These are phyloP conservation scores for Salvia splendens DNA, from an alignment of 257 asterid genomes.

Conservation along the genomic window DNA sequence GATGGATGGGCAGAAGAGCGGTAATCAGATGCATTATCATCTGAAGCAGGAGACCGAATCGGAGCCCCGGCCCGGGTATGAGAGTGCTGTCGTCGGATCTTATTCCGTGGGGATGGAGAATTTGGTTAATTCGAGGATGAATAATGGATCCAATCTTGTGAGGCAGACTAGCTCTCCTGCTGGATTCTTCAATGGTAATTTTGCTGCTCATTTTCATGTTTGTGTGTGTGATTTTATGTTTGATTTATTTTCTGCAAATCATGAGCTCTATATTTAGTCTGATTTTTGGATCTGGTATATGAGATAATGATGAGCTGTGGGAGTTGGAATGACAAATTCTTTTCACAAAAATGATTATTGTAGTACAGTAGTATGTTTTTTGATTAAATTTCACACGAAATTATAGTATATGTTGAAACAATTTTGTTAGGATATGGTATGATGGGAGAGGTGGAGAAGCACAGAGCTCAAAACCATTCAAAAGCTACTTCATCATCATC, in stretches of 20 bases:
- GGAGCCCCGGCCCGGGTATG: constrained; percentile 50
- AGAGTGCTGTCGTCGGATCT: constrained; percentile 58
- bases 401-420: neutral
- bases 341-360: neutral
- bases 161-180: constrained; percentile 91
- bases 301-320: constrained; percentile 1
- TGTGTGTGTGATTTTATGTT: neutral
- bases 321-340: constrained; percentile 6
- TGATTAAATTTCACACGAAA: neutral
- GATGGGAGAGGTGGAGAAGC: constrained; percentile 65
- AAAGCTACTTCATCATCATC: constrained; percentile 41
- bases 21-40: constrained; percentile 23
- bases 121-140: constrained; percentile 35
- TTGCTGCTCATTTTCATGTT: neutral
- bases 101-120: constrained; percentile 53
- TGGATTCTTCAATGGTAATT: constrained; percentile 75
- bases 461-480: constrained; percentile 47
- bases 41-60: constrained; percentile 56
- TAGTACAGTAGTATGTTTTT: neutral
- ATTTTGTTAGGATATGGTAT: constrained; percentile 57
- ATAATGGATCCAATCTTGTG: constrained; percentile 44
- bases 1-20: constrained; percentile 40
- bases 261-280: neutral
- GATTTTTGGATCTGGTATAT: constrained; percentile 30
- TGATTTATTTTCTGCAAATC: neutral